These are phyloP conservation scores for Myriangium duriaei DNA, from an alignment of 2,329 filamentous ascomycete species.

Conservation along the genomic window DNA sequence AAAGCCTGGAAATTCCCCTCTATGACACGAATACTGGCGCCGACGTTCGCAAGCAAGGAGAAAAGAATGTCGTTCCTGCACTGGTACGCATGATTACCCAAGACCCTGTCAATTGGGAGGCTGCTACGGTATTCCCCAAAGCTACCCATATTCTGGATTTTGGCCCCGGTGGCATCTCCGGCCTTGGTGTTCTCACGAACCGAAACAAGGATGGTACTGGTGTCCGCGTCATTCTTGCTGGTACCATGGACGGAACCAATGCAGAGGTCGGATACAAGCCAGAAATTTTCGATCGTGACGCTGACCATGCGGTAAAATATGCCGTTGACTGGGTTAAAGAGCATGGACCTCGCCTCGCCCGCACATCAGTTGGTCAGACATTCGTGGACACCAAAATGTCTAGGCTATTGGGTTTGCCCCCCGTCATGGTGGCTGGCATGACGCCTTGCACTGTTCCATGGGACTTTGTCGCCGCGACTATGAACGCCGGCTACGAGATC, in stretches of 20 bases:
- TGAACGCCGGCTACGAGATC: conserved; percentile 91
- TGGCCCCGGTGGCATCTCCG: conserved; percentile 90
- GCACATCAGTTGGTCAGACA: conserved; percentile 76
- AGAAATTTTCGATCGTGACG: conserved; percentile 92
- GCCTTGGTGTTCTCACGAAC: conserved; percentile 89
- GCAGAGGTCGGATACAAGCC: conserved; percentile 93
- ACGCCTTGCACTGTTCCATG: conserved; percentile 79
- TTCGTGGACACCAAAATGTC: conserved; percentile 97
- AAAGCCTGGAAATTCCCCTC: conserved; percentile 68
- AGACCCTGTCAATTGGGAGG: conserved; percentile 92
- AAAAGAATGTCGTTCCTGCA: conserved; percentile 69
- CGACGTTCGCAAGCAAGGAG: conserved; percentile 59
- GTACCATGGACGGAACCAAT: conserved; percentile 81
- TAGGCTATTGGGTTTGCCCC: conserved; percentile 69
- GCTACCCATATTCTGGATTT: conserved; percentile 96
- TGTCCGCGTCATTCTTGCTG: conserved; percentile 89
- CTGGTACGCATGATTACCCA: conserved; percentile 88
- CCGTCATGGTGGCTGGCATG: conserved; percentile 88
- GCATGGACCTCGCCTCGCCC: conserved; percentile 82
- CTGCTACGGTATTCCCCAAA: conserved; percentile 76
- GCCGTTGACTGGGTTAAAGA: conserved; percentile 97
- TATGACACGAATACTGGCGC: conserved; percentile 82
- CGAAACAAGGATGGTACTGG: conserved; percentile 98
- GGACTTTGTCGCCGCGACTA: conserved; percentile 84
- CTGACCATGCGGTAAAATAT: conserved; percentile 87